Evolutionary conservation across 306 rosid genomes (phyloP).

Genomic region (Lathyrus sativus): DNA sequence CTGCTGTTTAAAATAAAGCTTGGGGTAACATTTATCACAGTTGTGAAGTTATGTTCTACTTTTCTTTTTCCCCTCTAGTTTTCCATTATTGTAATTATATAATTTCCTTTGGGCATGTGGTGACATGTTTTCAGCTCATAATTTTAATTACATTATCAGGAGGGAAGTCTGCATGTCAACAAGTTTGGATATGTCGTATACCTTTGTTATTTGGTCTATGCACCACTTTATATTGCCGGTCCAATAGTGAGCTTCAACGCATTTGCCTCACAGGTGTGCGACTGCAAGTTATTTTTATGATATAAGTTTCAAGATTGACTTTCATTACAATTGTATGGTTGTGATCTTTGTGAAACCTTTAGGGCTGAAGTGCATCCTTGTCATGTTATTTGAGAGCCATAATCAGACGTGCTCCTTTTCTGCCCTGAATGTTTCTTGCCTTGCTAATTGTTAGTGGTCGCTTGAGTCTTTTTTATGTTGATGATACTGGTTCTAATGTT

Average conservation of each 20-base stretch:
- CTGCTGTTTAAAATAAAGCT: conserved; percentile 38
- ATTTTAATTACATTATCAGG: conserved; percentile 54
- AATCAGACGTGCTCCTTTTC: conserved; percentile 6
- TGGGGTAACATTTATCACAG: conserved; percentile 20
- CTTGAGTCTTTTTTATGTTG: conserved; percentile 31
- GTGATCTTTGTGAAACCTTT: conserved; percentile 28
- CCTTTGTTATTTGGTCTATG: conserved; percentile 84
- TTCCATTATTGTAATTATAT: conserved; percentile 26
- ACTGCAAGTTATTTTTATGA: conserved; percentile 26
- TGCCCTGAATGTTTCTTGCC: conserved; percentile 9
- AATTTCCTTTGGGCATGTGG: conserved; percentile 14
- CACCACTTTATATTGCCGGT: conserved; percentile 92
- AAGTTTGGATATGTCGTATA: conserved; percentile 58
- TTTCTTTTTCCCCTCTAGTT: conserved; percentile 21
- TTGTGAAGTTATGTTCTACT: conserved; percentile 28
- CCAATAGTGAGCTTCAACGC: conserved; percentile 94
- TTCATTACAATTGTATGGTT: conserved; percentile 20
- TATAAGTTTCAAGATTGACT: conserved; percentile 27
- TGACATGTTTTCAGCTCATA: conserved; percentile 29
- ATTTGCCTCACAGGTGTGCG: conserved; percentile 88
- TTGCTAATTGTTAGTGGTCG: conserved; percentile 16
- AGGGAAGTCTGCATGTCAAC: conserved; percentile 66
- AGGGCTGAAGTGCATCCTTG: conserved; percentile 16
- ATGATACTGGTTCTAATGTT: conserved; percentile 25
- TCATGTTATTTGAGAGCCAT: conserved; percentile 25